Evolutionary conservation across 371 early-diverging fungal species (phyloP).

Genomic region (Rhizopus microsporus): DNA sequence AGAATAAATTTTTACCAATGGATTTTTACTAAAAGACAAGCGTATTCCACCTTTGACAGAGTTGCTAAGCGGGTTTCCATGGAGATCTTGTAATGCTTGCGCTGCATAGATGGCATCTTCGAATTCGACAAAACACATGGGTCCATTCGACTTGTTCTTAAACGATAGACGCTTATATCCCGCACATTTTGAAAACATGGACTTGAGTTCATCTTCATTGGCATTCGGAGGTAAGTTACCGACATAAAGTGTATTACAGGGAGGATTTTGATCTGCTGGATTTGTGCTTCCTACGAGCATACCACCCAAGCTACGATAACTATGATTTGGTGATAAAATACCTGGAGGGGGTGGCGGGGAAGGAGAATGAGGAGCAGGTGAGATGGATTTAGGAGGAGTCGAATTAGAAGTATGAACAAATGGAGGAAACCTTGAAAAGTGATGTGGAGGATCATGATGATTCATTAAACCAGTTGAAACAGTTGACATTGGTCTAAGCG

Average conservation of each 20-base stretch:
- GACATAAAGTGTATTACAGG: conserved; percentile 93
- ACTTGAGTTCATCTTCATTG: conserved; percentile 78
- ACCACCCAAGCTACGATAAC: conserved; percentile 25
- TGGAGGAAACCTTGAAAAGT: conserved; percentile 13
- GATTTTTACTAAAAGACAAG: conserved; percentile 90
- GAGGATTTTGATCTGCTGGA: conserved; percentile 87
- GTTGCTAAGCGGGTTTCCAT: conserved; percentile 76
- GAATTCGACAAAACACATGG: conserved; percentile 93
- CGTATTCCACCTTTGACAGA: conserved; percentile 89
- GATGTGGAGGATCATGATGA: conserved; percentile 16
- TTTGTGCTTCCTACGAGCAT: conserved; percentile 42
- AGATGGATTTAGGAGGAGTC: conserved; percentile 29
- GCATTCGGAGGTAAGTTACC: conserved; percentile 85
- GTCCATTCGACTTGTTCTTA: conserved; percentile 76
- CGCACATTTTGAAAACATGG: conserved; percentile 68
- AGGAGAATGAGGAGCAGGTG: conserved; percentile 26
- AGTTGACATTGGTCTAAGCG: conserved; percentile 14
- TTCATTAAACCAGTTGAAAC: conserved; percentile 20
- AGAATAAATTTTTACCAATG: conserved; percentile 47
- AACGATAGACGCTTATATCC: conserved; percentile 87
- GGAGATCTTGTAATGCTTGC: conserved; percentile 79
- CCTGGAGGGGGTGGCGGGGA: conserved; percentile 35
- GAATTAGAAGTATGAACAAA: conserved; percentile 31
- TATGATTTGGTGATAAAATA: conserved; percentile 20
- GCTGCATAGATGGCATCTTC: conserved; percentile 84